Evolutionary conservation across 2,329 filamentous ascomycete species (phyloP).

Genomic region (Pseudogymnoascus sp.): DNA sequence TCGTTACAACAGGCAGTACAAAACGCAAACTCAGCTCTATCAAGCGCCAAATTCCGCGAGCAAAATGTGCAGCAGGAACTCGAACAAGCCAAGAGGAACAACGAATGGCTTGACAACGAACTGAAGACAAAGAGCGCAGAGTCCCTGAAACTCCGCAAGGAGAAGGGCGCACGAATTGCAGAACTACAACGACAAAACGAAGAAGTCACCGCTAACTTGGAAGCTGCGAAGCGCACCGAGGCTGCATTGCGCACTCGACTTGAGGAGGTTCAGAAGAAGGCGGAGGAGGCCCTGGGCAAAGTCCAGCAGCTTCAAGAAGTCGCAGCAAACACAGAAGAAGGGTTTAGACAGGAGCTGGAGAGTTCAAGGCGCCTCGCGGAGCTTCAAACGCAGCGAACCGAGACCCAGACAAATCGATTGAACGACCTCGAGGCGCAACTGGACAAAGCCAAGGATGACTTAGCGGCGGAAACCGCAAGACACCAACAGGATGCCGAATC

Average conservation of each 20-base stretch:
- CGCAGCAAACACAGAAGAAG: constrained; percentile 72
- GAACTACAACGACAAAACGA: constrained; percentile 85
- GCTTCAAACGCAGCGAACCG: constrained; percentile 67
- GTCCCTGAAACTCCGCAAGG: constrained; percentile 82
- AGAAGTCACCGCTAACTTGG: constrained; percentile 69
- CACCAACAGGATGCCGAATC: constrained; percentile 46
- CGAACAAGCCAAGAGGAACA: constrained; percentile 78
- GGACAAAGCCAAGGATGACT: constrained; percentile 53
- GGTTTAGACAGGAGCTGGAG: constrained; percentile 79
- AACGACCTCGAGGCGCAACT: constrained; percentile 59
- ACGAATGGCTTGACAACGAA: constrained; percentile 88
- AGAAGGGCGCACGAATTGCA: constrained; percentile 83
- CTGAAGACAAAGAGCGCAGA: constrained; percentile 85
- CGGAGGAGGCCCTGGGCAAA: constrained; percentile 72
- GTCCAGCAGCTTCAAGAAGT: constrained; percentile 82
- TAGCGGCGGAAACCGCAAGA: constrained; percentile 49
- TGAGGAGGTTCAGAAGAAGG: constrained; percentile 76
- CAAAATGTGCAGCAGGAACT: constrained; percentile 86
- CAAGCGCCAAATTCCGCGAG: constrained; percentile 80
- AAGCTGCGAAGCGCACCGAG: constrained; percentile 72
- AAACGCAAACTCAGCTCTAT: constrained; percentile 68
- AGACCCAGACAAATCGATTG: constrained; percentile 62
- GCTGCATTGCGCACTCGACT: constrained; percentile 72
- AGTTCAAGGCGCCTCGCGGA: constrained; percentile 74
- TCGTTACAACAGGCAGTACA: constrained; percentile 77